Percentiles rank a stretch among this genome's conserved stretches.
Evolutionary conservation across 2,329 filamentous ascomycete species (phyloP).

Genomic region (Zasmidium cellare): DNA sequence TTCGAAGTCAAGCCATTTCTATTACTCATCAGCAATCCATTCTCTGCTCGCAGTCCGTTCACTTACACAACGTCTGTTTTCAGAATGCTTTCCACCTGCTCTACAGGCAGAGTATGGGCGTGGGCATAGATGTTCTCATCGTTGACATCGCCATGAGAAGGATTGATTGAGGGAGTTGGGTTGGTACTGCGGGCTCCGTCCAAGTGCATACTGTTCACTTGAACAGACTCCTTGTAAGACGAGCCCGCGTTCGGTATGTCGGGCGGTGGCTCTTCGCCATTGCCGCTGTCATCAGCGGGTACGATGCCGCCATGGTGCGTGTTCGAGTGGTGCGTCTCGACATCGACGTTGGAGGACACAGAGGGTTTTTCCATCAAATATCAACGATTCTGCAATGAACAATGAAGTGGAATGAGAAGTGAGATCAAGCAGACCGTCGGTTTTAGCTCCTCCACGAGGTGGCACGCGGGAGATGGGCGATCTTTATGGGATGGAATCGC

Average conservation of each 20-base stretch:
- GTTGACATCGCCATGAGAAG: constrained; percentile 15
- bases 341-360: constrained; percentile 19
- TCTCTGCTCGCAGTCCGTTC: neutral
- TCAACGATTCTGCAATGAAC: neutral
- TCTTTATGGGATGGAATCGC: constrained; percentile 6
- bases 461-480: neutral
- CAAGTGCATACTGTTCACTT: constrained; percentile 26
- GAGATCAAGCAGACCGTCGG: neutral
- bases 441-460: neutral
- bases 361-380: constrained; percentile 31
- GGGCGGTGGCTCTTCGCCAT: constrained; percentile 31
- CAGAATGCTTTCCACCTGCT: constrained; percentile 19
- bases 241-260: constrained; percentile 32
- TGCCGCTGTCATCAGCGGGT: constrained; percentile 25
- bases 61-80: constrained; percentile 23
- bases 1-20: constrained; percentile 25
- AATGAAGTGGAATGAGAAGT: neutral
- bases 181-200: constrained; percentile 28
- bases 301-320: constrained; percentile 22
- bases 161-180: constrained; percentile 15
- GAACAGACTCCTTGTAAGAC: constrained; percentile 23
- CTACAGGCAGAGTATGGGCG: constrained; percentile 23
- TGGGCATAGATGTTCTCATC: constrained; percentile 16
- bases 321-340: constrained; percentile 22
- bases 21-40: neutral